A percentile compares a stretch with the other conserved stretches of the same genome.
These are phyloP conservation scores for Dactylellina sp. DNA, from an alignment of 2,329 filamentous ascomycete species.

Conservation along the genomic window DNA sequence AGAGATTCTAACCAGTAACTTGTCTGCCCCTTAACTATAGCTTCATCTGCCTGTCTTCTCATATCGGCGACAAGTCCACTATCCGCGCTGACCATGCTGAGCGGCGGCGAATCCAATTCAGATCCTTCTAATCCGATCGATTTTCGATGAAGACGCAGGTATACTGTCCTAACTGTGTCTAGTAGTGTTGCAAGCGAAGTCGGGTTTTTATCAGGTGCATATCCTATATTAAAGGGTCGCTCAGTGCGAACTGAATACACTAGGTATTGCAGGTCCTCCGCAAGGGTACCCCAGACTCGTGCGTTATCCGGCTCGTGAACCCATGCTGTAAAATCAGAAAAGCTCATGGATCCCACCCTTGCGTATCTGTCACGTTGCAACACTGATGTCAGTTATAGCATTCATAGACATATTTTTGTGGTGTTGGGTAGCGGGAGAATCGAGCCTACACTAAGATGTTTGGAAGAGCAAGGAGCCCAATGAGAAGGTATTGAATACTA, in stretches of 20 bases:
- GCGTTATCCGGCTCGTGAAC: not conserved
- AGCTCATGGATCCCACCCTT: not conserved
- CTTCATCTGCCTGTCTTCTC: slow-evolving; percentile 4
- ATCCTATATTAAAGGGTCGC: slow-evolving; percentile 3
- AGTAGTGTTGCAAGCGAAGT: not conserved
- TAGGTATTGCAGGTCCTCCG: slow-evolving; percentile 17
- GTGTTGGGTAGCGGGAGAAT: too few relatives aligned
- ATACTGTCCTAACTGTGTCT: slow-evolving; percentile 2
- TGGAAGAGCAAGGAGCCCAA: not conserved
- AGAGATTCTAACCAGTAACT: slow-evolving; percentile 4
- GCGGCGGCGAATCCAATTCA: slow-evolving; percentile 4
- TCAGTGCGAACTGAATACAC: slow-evolving; percentile 3
- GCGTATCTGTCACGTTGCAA: slow-evolving; percentile 5
- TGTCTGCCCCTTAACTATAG: not conserved
- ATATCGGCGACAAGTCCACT: slow-evolving; percentile 9
- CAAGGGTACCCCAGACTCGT: slow-evolving; percentile 3
- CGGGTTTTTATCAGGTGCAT: slow-evolving; percentile 7
- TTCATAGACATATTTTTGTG: too few relatives aligned
- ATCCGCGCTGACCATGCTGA: slow-evolving; percentile 13
- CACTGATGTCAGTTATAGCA: too few relatives aligned
- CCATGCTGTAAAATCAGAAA: slow-evolving; percentile 4
- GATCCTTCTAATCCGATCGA: not conserved
- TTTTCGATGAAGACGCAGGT: not conserved
- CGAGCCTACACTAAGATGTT: slow-evolving; percentile 5
- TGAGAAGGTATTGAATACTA: not conserved